Evolutionary conservation across 2,329 filamentous ascomycete genomes (phyloP).

Genomic region (Xylaria sp.): DNA sequence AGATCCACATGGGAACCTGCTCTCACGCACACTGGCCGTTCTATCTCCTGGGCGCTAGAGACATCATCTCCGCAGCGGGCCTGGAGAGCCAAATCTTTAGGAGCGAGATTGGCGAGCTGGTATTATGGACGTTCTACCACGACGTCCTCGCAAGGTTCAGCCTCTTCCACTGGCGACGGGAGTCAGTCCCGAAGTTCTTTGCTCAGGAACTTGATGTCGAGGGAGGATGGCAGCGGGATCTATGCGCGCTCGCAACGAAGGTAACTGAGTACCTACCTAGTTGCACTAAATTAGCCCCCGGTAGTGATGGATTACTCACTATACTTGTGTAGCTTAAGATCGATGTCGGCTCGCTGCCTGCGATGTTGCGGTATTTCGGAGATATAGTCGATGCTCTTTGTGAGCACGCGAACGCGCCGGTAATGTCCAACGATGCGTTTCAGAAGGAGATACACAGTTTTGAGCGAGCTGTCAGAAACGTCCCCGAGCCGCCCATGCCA

Average conservation of each 20-base stretch:
- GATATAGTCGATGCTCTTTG: conserved; percentile 25
- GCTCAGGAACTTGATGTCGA: conserved; percentile 24
- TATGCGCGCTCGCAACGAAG: conserved; percentile 23
- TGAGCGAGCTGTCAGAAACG: conserved; percentile 3
- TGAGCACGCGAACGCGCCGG: not conserved
- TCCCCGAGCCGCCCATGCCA: conserved; percentile 7
- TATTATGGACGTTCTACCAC: conserved; percentile 33
- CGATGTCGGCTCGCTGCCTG: conserved; percentile 17
- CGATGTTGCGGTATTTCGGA: conserved; percentile 26
- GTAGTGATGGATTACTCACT: not conserved
- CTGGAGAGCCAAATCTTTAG: conserved; percentile 22
- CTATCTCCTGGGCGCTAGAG: conserved; percentile 32
- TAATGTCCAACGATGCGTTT: not conserved
- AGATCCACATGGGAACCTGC: conserved; percentile 30
- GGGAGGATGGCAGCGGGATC: conserved; percentile 29
- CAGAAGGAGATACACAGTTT: conserved; percentile 22
- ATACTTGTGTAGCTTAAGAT: conserved; percentile 22
- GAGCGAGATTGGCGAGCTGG: conserved; percentile 24
- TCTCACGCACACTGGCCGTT: conserved; percentile 33
- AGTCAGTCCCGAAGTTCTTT: conserved; percentile 1
- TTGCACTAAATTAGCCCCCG: not conserved
- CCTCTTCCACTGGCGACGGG: conserved; percentile 33
- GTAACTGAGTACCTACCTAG: conserved; percentile 1
- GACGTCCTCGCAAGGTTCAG: conserved; percentile 32
- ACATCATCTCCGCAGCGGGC: conserved; percentile 20